These are phyloP conservation scores for Aciculosporium take DNA, from an alignment of 2,329 filamentous ascomycete genomes.

Conservation along the genomic window DNA sequence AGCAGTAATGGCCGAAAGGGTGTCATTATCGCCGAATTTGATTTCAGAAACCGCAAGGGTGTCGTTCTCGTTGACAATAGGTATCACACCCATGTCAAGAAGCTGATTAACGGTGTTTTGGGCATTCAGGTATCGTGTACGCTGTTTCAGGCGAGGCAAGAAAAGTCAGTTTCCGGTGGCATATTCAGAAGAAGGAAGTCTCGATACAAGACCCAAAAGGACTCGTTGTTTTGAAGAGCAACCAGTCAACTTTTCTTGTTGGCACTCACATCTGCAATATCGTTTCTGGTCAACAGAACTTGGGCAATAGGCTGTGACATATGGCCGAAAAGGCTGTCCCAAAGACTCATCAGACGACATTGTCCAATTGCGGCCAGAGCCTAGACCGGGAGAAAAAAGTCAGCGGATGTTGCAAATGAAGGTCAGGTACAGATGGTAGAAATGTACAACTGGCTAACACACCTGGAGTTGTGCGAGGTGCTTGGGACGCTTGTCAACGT, in stretches of 20 bases:
- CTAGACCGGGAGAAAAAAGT: constrained; percentile 20
- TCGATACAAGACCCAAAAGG: neutral
- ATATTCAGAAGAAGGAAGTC: neutral
- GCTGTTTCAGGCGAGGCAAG: constrained; percentile 27
- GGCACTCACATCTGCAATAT: constrained; percentile 72
- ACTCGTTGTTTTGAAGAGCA: too few relatives aligned
- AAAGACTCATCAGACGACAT: constrained; percentile 85
- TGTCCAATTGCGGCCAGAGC: constrained; percentile 92
- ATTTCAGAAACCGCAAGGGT: constrained; percentile 95
- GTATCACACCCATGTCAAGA: constrained; percentile 87
- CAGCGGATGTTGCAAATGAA: neutral
- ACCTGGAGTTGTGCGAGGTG: constrained; percentile 79
- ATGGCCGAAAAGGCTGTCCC: constrained; percentile 85
- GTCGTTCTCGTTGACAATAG: constrained; percentile 98
- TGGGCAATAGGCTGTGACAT: constrained; percentile 84
- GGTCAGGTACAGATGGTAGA: too few relatives aligned
- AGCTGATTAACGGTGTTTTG: constrained; percentile 89
- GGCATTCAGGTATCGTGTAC: constrained; percentile 88
- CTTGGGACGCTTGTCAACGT: constrained; percentile 75
- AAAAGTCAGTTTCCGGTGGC: neutral
- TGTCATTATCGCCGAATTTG: constrained; percentile 99
- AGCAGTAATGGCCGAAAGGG: constrained; percentile 86
- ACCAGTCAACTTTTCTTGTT: neutral
- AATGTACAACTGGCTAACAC: constrained; percentile 7
- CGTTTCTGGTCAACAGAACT: constrained; percentile 84